Percentiles rank a stretch among this genome's conserved stretches.
Evolutionary conservation across 371 early-diverging fungal genomes (phyloP).

Genomic region (Haplosporangium sp.): DNA sequence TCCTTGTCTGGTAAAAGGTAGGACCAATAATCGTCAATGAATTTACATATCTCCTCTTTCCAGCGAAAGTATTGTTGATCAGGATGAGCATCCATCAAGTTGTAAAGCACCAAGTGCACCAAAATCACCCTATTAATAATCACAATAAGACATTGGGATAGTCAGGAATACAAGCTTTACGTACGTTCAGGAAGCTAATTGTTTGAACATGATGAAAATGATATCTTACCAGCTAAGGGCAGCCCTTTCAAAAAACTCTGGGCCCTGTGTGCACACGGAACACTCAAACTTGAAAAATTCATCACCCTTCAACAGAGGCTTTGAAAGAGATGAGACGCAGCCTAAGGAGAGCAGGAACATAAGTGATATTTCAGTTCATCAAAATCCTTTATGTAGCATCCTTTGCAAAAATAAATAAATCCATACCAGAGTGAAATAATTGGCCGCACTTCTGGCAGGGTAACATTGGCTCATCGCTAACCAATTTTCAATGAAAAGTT

Average conservation of each 20-base stretch:
- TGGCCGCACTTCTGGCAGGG: conserved; percentile 69
- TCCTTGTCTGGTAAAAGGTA: conserved; percentile 75
- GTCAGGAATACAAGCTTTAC: no score
- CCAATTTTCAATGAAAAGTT: background rate
- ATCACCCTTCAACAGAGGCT: conserved; percentile 71
- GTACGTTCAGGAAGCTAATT: no score
- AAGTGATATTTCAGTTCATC: no score
- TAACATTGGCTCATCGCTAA: conserved; percentile 68
- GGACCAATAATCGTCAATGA: conserved; percentile 84
- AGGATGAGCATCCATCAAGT: conserved; percentile 69
- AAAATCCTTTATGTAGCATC: no score
- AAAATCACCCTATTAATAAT: conserved; percentile 70
- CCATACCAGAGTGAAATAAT: conserved; percentile 72
- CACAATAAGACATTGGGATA: background rate
- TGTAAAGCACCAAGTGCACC: conserved; percentile 82
- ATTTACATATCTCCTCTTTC: conserved; percentile 86
- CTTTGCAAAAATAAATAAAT: background rate
- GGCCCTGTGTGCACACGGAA: conserved; percentile 68
- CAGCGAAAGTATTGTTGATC: conserved; percentile 81
- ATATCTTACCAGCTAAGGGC: conserved; percentile 69
- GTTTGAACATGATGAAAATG: background rate
- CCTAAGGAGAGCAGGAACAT: conserved; percentile 22
- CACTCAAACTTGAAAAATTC: conserved; percentile 75
- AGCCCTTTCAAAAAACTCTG: conserved; percentile 68
- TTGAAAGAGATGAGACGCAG: conserved; percentile 61